These are phyloP conservation scores for Penicillium daleae DNA, from an alignment of 495 filamentous ascomycete genomes.

Conservation along the genomic window DNA sequence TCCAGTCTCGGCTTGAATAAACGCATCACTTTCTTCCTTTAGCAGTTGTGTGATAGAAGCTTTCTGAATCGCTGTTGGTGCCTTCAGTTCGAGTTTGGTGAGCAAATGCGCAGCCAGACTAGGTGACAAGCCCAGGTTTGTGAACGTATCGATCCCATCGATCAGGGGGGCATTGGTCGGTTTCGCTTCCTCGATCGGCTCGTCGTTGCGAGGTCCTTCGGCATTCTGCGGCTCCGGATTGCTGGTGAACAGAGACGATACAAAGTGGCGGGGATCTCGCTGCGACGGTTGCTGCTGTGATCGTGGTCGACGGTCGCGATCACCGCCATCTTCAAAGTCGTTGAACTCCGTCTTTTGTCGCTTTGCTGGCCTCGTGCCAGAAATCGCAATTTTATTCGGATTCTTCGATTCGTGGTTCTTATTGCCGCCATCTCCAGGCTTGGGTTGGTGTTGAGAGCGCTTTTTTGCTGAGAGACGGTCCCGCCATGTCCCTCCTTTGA, in stretches of 20 bases:
- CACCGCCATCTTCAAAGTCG: conserved; percentile 12
- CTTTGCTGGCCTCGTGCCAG: conserved; percentile 39
- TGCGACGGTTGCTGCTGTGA: conserved; percentile 30
- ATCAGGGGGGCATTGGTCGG: conserved; percentile 97
- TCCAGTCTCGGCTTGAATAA: conserved; percentile 95
- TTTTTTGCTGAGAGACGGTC: conserved; percentile 83
- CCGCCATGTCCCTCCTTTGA: conserved; percentile 90
- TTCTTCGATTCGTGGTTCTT: conserved; percentile 34
- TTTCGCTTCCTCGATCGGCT: conserved; percentile 58
- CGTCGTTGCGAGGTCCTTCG: conserved; percentile 46
- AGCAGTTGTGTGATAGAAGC: conserved; percentile 78
- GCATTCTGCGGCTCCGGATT: conserved; percentile 72
- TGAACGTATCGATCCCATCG: conserved; percentile 81
- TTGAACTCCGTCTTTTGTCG: conserved; percentile 40
- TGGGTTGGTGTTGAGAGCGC: conserved; percentile 56
- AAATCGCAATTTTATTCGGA: conserved; percentile 44
- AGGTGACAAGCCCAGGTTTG: conserved; percentile 74
- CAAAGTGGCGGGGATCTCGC: conserved; percentile 57
- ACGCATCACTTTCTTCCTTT: conserved; percentile 85
- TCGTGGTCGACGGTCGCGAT: conserved; percentile 20
- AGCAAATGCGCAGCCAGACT: conserved; percentile 80
- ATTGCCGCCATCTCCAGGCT: conserved; percentile 31
- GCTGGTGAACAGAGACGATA: conserved; percentile 89
- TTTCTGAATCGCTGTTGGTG: conserved; percentile 93
- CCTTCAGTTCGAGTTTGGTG: conserved; percentile 83